Evolutionary conservation across 768 basidiomycete genomes (phyloP), one percentile per base, ranked within the genome.

Genomic region (Phlebiopsis gigantea): DNA sequence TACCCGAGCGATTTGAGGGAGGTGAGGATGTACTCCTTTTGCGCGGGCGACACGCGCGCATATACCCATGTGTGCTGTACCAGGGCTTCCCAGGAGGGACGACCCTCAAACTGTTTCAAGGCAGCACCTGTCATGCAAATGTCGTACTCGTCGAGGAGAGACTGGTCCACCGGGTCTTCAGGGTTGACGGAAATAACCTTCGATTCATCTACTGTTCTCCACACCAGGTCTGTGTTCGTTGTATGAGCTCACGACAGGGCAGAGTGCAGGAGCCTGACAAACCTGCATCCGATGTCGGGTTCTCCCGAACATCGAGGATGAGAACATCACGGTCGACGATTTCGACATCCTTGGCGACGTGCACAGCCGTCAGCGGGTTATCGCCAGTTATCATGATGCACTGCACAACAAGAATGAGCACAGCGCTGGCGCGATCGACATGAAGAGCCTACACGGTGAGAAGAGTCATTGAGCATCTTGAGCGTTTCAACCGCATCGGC

Each of bases 321-420:
- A 98, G 81, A 1, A 87, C 92, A 4, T 97, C 93, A 25, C 95
- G 85, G 66, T 99, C 97, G 19, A 99, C 88, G 59, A 98, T 98
- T 66, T 99, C 96, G 7, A 99, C 97, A 66, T 96, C 93, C 24
- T 81, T 81, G 17, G 97, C 97, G 45, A 99, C 95, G 68, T 98
- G 97, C 0, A 91, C 86, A 7, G 97, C 97, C 0, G 97, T 99
- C 53, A 99, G 74, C 7, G 97, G 97, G 69, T 98, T 98, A 70
- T 99, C 97, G 34, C 97, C 97, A 46, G 97, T 99, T 61, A 99
- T 99, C 97, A 99, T 99, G 56, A 98, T 79, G 69, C 97, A 98
- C 93, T 97, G 57, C 7, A 42, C 42, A 54, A 4, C 14, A 47
- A 44, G 46, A 65, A 10, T 62, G 42, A 51, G 57, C 6, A 42